Conservation (phyloP, 129 eudicot species). For the Artemisia tridentata region DNA sequence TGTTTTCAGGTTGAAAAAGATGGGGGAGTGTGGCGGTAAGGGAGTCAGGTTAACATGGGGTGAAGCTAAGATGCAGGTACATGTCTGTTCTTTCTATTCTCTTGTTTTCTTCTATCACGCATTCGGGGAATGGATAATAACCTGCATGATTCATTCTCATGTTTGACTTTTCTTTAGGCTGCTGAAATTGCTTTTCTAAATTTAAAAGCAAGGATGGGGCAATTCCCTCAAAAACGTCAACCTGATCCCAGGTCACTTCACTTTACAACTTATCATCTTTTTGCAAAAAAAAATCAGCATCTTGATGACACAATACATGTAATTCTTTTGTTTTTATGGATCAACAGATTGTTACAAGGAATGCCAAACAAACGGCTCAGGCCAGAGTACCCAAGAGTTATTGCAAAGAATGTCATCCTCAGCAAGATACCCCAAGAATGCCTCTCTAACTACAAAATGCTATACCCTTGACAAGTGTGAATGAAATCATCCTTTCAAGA, state of each 20-base stretch:
- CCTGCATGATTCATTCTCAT: not conserved
- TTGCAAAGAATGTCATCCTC: slow-evolving; percentile 66
- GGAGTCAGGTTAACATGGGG: slow-evolving; percentile 89
- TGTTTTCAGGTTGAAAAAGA: slow-evolving; percentile 76
- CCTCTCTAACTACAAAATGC: slow-evolving; percentile 43
- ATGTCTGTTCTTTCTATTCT: not conserved
- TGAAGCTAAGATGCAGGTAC: slow-evolving; percentile 88
- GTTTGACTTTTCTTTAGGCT: slow-evolving; percentile 44
- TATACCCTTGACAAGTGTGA: not conserved
- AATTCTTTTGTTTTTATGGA: not conserved
- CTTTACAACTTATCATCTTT: not conserved
- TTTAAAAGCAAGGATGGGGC: slow-evolving; percentile 61
- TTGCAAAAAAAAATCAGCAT: not conserved
- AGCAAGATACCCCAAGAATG: slow-evolving; percentile 67
- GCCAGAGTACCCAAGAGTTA: slow-evolving; percentile 57
- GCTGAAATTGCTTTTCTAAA: slow-evolving; percentile 77
- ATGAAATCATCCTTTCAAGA: slow-evolving; percentile 17
- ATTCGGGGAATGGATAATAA: no score
- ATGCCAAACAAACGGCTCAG: slow-evolving; percentile 55
- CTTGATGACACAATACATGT: not conserved
- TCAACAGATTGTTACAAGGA: slow-evolving; percentile 64
- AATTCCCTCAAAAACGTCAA: slow-evolving; percentile 64
- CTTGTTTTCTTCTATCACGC: not conserved
- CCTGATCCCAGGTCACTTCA: slow-evolving; percentile 74
- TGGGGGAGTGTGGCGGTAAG: slow-evolving; percentile 82